Base-by-base conservation (phyloP, 805 yeast genomes). In the Myxozyma geophila region DNA sequence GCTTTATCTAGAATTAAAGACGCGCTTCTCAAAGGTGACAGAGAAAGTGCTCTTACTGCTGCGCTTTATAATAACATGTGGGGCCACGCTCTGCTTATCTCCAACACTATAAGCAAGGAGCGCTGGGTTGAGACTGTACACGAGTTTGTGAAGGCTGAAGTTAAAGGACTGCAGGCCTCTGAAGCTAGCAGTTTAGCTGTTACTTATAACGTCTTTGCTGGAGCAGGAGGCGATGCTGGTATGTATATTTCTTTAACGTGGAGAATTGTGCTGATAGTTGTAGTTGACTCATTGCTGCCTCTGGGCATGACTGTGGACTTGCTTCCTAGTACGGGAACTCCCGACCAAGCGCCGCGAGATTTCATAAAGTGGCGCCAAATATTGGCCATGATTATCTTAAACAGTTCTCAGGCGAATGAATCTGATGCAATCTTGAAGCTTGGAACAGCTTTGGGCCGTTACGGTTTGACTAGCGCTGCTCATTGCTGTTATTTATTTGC, bases 51-150 rank as follows among this genome's bases (percentile, higher is more conserved):
- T 0, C 75, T 92, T 54, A 79, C 81, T 28, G 77, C 80, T 59
- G 86, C 95, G 0, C 73, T 92, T 19, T 78, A 82, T 1, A 82
- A 84, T 58, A 82, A 85, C 9, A 89, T 90, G 68, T 92, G 90
- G 88, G 86, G 93, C 0, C 79, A 92, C 74, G 88, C 97, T 0
- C 75, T 93, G 59, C 73, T 91, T 37, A 78, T 92, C 55, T 86
- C 96, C 0, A 82, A 87, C 64, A 74, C 90, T 17, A 77, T 85
- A 35, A 88, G 95, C 1, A 82, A 83, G 21, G 86, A 84, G 2
- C 79, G 80, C 44, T 87, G 89, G 83, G 75, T 83, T 5, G 76
- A 77, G 40, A 82, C 87, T 1, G 86, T 87, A 6, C 79, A 85
- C 10, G 84, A 81, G 59, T 89, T 85, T 72, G 81, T 83, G 48